These are phyloP conservation scores for Dictyostelium brefeldianum DNA, from an alignment of 78 protist species.

Conservation along the genomic window DNA sequence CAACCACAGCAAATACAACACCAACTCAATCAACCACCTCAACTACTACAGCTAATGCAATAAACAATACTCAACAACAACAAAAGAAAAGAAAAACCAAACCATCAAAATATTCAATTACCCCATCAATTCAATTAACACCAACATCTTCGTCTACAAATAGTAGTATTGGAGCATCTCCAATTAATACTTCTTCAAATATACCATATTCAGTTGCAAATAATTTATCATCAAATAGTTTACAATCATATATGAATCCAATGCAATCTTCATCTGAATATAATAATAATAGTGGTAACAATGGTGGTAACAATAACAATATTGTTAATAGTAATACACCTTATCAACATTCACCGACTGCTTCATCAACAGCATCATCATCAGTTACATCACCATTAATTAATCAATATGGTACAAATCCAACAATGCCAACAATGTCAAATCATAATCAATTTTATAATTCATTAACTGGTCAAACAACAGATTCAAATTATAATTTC, in stretches of 20 bases:
- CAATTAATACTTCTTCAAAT: neutral
- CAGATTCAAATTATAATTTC: neutral
- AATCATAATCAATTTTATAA: neutral
- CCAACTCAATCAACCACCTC: neutral
- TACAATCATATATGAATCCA: slow-evolving; percentile 13
- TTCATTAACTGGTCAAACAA: neutral
- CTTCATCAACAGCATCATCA: slow-evolving; percentile 15
- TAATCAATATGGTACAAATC: neutral
- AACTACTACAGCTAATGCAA: neutral
- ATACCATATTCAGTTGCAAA: neutral
- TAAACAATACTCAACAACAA: neutral
- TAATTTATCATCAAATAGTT: neutral
- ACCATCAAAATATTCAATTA: slow-evolving; percentile 69
- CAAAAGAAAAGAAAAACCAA: slow-evolving; percentile 50
- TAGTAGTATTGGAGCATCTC: slow-evolving; percentile 15
- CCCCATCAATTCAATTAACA: neutral
- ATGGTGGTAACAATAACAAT: neutral
- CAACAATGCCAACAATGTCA: neutral
- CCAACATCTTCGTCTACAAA: neutral
- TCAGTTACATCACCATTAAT: slow-evolving; percentile 34
- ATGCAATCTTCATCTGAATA: neutral
- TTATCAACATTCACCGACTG: slow-evolving; percentile 2
- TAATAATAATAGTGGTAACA: neutral
- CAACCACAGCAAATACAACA: neutral
- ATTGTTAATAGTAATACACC: neutral